Conservation (phyloP, 208 protist species). For the Leptomonas pyrrhocoris region DNA sequence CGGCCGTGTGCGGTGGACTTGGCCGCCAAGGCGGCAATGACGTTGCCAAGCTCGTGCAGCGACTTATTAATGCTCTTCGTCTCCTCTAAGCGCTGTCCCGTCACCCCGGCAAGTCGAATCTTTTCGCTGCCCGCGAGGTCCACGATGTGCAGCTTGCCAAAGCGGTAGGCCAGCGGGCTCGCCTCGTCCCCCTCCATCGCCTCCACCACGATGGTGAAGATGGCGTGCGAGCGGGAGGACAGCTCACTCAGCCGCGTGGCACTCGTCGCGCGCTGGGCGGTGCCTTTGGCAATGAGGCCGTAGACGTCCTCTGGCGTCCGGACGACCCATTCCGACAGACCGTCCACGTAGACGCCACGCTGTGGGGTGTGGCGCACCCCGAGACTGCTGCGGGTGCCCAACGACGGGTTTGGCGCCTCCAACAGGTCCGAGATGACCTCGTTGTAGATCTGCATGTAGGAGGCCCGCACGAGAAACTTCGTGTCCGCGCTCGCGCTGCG, state of each 20-base stretch:
- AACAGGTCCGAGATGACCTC: conserved; percentile 88
- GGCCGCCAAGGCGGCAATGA: conserved; percentile 87
- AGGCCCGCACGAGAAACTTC: conserved; percentile 64
- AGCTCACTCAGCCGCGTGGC: conserved; percentile 96
- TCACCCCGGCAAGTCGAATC: conserved; percentile 80
- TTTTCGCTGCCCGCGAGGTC: conserved; percentile 95
- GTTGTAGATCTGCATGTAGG: conserved; percentile 93
- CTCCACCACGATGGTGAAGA: conserved; percentile 96
- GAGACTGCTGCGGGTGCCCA: conserved; percentile 29
- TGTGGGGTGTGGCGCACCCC: conserved; percentile 73
- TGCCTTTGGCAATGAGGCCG: conserved; percentile 82
- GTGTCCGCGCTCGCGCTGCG: conserved; percentile 22
- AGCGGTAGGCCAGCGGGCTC: conserved; percentile 45
- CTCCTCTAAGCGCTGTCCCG: conserved; percentile 76
- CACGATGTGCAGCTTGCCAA: conserved; percentile 88
- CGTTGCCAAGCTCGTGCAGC: conserved; percentile 87
- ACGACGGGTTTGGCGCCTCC: conserved; percentile 21
- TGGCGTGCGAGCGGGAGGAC: conserved; percentile 96
- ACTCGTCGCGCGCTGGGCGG: conserved; percentile 86
- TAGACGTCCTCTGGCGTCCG: conserved; percentile 77
- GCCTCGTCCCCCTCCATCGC: conserved; percentile 52
- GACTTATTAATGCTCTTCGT: conserved; percentile 95
- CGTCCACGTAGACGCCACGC: conserved; percentile 91
- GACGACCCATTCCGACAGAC: conserved; percentile 92
- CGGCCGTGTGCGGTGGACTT: conserved; percentile 63